phyloP scores from a whole-genome alignment of 805 yeast species.

The Isabelozyma rhagii region DNA sequence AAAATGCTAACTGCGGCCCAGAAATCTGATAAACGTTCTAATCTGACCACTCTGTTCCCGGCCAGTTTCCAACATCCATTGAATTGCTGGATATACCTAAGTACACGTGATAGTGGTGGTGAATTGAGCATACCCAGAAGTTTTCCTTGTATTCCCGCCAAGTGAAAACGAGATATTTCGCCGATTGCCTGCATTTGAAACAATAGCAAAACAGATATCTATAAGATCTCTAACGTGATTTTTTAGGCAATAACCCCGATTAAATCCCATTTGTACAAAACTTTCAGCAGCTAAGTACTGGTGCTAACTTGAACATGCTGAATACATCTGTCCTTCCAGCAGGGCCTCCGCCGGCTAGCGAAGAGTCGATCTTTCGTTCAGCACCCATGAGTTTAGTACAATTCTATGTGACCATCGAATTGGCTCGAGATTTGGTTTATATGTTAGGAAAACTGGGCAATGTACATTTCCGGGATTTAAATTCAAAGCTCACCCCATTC shows the following conservation, averaged over 20 bases:
- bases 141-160: too few species aligned
- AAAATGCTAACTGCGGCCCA: background rate
- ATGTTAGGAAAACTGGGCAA: conserved; percentile 36
- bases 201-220: too few species aligned
- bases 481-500: conserved; percentile 41
- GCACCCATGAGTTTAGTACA: conserved; percentile 50
- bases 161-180: too few species aligned
- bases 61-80: background rate
- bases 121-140: too few species aligned
- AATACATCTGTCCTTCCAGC: background rate
- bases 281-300: too few species aligned
- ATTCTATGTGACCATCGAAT: conserved; percentile 45
- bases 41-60: background rate
- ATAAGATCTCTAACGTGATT: too few species aligned
- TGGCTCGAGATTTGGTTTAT: conserved; percentile 41
- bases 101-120: background rate
- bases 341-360: background rate
- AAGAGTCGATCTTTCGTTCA: conserved; percentile 42
- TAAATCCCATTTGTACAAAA: too few species aligned
- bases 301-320: background rate
- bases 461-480: conserved; percentile 50
- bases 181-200: too few species aligned
- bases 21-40: background rate
- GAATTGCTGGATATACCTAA: background rate
- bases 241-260: too few species aligned